Evolutionary conservation across 2,329 filamentous ascomycete species (phyloP).

Genomic region (Aspergillus luchuensis): DNA sequence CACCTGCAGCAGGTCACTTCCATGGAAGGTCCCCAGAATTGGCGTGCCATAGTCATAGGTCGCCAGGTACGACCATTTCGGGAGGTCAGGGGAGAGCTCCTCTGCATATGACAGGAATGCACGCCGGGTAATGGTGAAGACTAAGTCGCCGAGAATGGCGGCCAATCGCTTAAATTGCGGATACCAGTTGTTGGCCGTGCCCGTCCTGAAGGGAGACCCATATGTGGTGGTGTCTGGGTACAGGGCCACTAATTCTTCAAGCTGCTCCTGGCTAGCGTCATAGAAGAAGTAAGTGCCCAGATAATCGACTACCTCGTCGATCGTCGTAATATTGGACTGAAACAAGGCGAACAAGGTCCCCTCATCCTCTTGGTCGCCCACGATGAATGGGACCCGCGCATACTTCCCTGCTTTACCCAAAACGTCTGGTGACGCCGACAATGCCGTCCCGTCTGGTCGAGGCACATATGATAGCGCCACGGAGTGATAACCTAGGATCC

Average conservation of each 20-base stretch:
- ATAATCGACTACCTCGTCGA: constrained; percentile 62
- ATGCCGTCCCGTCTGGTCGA: constrained; percentile 66
- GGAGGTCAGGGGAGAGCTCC: constrained; percentile 57
- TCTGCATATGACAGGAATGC: constrained; percentile 58
- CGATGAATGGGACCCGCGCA: constrained; percentile 63
- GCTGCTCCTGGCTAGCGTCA: constrained; percentile 52
- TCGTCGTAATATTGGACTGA: constrained; percentile 68
- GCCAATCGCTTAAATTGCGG: constrained; percentile 76
- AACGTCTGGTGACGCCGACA: constrained; percentile 65
- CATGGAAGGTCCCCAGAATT: constrained; percentile 75
- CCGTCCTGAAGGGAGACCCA: constrained; percentile 73
- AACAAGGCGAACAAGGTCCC: constrained; percentile 73
- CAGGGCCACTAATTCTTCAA: constrained; percentile 61
- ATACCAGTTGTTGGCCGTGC: constrained; percentile 69
- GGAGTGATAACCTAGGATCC: constrained; percentile 66
- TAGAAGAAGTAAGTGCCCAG: constrained; percentile 63
- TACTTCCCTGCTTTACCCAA: constrained; percentile 57
- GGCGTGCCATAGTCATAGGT: constrained; percentile 72
- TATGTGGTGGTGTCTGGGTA: constrained; percentile 61
- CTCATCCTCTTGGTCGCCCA: constrained; percentile 79
- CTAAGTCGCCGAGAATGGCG: constrained; percentile 73
- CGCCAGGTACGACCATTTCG: constrained; percentile 73
- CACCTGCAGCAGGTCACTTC: constrained; percentile 67
- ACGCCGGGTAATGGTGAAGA: constrained; percentile 72
- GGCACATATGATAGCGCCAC: constrained; percentile 74